phyloP scores from a whole-genome alignment of 108 stramenopile species.

The Cyclotella sp. region DNA sequence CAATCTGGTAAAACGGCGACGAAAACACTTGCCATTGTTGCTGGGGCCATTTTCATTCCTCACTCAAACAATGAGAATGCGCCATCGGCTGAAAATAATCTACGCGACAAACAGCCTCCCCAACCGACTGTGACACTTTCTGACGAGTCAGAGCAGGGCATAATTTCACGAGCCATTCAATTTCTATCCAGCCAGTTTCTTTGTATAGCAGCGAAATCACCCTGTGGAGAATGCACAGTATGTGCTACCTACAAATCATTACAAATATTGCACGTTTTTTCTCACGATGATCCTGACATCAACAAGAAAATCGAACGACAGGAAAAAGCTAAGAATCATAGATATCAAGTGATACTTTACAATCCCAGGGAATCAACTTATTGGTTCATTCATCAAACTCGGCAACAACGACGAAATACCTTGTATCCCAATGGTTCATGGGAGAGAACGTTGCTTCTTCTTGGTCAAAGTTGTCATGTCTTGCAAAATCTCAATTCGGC shows the following conservation, averaged over 20 bases:
- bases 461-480: neutral
- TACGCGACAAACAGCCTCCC: neutral
- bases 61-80: neutral
- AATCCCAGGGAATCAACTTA: conserved; percentile 23
- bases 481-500: neutral
- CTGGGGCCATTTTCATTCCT: neutral
- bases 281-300: neutral
- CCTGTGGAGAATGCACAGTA: neutral
- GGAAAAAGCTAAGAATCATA: neutral
- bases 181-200: neutral
- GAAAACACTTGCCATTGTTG: neutral
- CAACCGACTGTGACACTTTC: neutral
- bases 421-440: conserved; percentile 8
- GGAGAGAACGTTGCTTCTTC: neutral
- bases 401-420: neutral
- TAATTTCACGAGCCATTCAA: neutral
- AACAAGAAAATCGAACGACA: neutral
- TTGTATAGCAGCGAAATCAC: neutral
- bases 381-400: conserved; percentile 7
- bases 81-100: neutral
- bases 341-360: conserved; percentile 35
- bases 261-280: neutral
- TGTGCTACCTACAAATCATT: conserved; percentile 6
- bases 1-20: neutral
- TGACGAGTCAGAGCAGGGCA: neutral